Evolutionary conservation across 73 alveolate species (phyloP).

Genomic region (Durusdinium trenchii): DNA sequence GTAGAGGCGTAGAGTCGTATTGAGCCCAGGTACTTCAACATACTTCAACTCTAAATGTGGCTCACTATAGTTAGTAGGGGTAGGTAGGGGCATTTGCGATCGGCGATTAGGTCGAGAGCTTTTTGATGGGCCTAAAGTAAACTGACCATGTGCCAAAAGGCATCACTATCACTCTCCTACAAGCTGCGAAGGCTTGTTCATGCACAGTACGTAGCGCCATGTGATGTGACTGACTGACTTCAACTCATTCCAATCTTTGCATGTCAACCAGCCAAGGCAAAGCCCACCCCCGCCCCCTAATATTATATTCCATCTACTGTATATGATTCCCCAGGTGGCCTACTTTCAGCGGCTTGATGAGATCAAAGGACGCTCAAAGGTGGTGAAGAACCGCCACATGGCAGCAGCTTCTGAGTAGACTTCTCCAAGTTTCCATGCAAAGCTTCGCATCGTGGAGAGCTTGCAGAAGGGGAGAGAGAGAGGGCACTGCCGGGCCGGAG

Average conservation of each 20-base stretch:
- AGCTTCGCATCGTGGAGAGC: no score
- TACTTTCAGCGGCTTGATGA: slow-evolving; percentile 69
- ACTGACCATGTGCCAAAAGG: background rate
- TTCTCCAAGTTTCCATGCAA: background rate
- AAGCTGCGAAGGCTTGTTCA: background rate
- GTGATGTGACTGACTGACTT: background rate
- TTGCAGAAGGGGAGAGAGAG: no score
- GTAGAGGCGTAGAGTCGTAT: no score
- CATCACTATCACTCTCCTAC: background rate
- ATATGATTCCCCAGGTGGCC: slow-evolving; percentile 20
- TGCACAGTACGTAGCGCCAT: background rate
- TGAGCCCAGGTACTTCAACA: no score
- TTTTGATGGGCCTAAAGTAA: background rate
- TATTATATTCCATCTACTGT: no score
- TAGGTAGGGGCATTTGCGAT: background rate
- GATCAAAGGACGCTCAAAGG: slow-evolving; percentile 90
- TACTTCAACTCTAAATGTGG: no score
- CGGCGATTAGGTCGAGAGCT: no score
- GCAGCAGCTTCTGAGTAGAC: background rate
- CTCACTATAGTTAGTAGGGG: no score
- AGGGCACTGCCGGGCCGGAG: no score
- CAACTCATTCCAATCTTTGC: background rate
- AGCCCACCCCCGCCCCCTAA: no score
- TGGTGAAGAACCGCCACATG: slow-evolving; percentile 82
- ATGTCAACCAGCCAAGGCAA: no score